A percentile compares a stretch with the other conserved stretches of the same genome.
phyloP scores from a whole-genome alignment of 2,329 filamentous ascomycete species.

The Colletotrichum horii region DNA sequence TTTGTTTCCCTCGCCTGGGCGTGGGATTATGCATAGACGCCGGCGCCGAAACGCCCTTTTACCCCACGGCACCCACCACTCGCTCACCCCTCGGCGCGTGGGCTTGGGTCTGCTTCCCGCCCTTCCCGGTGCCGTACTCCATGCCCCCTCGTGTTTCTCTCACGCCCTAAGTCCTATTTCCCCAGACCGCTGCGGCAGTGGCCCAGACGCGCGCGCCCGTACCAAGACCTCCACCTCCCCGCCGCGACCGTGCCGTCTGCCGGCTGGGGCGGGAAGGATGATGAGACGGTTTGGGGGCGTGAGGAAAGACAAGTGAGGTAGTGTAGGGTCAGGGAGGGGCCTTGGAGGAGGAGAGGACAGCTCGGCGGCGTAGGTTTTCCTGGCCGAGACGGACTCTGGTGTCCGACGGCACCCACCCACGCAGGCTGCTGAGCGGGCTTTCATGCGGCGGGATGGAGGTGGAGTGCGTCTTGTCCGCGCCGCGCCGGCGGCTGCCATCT shows the following conservation, averaged over 20 bases:
- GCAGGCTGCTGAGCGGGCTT: background rate
- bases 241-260: background rate
- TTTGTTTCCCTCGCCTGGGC: background rate
- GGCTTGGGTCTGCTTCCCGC: background rate
- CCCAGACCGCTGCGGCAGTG: background rate
- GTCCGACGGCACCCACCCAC: background rate
- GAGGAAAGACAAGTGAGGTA: background rate
- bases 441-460: background rate
- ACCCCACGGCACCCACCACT: background rate
- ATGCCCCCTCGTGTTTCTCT: background rate
- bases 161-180: background rate
- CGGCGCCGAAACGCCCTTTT: background rate
- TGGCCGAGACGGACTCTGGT: background rate
- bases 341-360: background rate
- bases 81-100: background rate
- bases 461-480: background rate
- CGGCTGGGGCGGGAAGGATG: background rate
- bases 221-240: background rate
- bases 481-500: background rate
- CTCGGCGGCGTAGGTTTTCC: background rate
- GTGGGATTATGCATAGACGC: background rate
- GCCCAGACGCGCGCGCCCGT: background rate
- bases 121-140: background rate
- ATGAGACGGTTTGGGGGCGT: background rate
- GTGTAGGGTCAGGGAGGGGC: background rate